Conservation (phyloP, 2,329 filamentous ascomycete species). For the Coniosporium tulheliwenetii region DNA sequence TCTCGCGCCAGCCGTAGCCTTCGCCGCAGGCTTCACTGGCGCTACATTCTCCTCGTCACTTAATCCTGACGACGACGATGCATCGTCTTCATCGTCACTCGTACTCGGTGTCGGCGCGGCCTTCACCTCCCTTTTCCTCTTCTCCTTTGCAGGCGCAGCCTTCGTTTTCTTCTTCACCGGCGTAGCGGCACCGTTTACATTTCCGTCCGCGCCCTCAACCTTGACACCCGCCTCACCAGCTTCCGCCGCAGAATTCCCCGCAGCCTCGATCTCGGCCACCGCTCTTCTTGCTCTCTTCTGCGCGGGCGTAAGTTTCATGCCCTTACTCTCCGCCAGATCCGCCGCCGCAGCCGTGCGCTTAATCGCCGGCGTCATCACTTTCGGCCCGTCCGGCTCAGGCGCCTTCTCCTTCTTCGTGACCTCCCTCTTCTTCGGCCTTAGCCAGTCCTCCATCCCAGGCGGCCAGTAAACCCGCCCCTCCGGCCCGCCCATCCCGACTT, state of each 20-base stretch:
- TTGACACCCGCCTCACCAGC: conserved; percentile 7
- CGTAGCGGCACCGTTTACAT: conserved; percentile 17
- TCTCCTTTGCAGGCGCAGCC: conserved; percentile 7
- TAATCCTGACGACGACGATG: conserved; percentile 19
- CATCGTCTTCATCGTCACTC: conserved; percentile 19
- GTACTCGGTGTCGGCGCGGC: conserved; percentile 26
- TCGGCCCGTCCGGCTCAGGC: conserved; percentile 9
- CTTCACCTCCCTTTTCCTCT: conserved; percentile 17
- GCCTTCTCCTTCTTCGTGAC: conserved; percentile 32
- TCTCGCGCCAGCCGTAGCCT: conserved; percentile 2
- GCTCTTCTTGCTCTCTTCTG: conserved; percentile 10
- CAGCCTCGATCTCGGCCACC: conserved; percentile 3
- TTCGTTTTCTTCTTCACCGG: conserved; percentile 24
- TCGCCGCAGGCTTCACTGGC: background rate
- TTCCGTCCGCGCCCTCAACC: conserved; percentile 9
- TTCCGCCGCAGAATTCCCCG: conserved; percentile 4
- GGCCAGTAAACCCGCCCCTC: conserved; percentile 83
- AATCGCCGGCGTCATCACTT: conserved; percentile 12
- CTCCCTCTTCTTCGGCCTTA: conserved; percentile 63
- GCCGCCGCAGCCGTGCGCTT: conserved; percentile 14
- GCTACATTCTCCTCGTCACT: conserved; percentile 1
- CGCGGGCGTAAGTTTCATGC: conserved; percentile 6
- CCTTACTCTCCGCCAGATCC: background rate
- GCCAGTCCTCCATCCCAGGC: conserved; percentile 76
- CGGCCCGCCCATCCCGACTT: conserved; percentile 75